phyloP scores from a whole-genome alignment of 257 asterid species.

The Avicennia marina region DNA sequence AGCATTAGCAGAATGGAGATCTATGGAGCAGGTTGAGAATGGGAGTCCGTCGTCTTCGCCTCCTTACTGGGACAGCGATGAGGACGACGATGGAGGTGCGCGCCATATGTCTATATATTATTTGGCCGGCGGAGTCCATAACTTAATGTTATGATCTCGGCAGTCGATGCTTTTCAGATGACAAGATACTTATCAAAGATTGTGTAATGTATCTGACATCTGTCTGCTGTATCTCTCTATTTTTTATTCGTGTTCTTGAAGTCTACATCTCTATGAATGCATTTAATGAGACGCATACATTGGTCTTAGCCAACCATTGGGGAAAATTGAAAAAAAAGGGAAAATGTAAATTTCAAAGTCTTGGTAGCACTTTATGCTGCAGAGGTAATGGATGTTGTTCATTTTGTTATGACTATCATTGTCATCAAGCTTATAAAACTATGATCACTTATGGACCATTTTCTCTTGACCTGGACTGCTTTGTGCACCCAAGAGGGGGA shows the following conservation, averaged over 20 bases:
- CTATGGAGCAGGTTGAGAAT: conserved; percentile 55
- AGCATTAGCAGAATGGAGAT: conserved; percentile 58
- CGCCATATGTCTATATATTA: neutral
- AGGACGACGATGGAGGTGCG: conserved; percentile 46
- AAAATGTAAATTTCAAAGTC: neutral
- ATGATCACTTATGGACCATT: neutral
- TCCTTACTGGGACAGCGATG: conserved; percentile 65
- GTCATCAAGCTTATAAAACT: neutral
- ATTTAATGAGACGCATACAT: neutral
- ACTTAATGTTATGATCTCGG: neutral
- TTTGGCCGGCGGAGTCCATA: neutral
- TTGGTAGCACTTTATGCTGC: neutral
- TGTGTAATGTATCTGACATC: neutral
- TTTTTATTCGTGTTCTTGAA: neutral
- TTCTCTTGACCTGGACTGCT: too few relatives aligned
- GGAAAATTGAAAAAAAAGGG: neutral
- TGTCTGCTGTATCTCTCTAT: neutral
- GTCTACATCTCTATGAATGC: too few relatives aligned
- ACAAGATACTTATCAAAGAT: neutral
- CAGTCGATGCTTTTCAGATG: neutral
- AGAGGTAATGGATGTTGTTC: neutral
- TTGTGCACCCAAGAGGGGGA: too few relatives aligned
- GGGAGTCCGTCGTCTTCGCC: conserved; percentile 56
- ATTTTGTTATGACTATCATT: neutral
- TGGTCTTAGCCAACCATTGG: neutral